Base-by-base conservation (phyloP, 1,139 yeast species). In the Martiniozyma asiatica region DNA sequence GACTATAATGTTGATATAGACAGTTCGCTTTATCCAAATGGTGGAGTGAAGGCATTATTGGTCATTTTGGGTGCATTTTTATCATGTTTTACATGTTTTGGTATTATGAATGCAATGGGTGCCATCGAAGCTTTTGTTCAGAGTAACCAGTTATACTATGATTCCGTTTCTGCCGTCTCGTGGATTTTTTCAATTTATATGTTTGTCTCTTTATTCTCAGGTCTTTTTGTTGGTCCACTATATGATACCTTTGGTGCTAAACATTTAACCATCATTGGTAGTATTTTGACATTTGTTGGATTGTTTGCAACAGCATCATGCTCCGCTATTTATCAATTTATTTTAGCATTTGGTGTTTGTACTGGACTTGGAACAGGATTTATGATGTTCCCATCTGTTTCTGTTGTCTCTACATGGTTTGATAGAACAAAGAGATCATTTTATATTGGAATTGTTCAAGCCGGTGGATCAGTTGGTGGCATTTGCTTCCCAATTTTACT, bases 401-500 rank as follows among this genome's bases (percentile, higher is more conserved):
- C 75, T 0, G 36, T 34, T 8, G 35, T 42, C 11, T 39, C 46
- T 6, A 31, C 41, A 14, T 45, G 47, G 47, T 44, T 42, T 23
- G 27, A 35, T 40, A 53, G 56, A 32, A 51, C 53, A 26, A 62
- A 61, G 37, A 55, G 79, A 32, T 77, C 75, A 0, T 51, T 63
- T 22, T 73, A 71, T 7, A 61, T 70, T 11, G 76, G 80, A 2
- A 38, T 72, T 1, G 74, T 77, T 3, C 68, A 76, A 5, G 57
- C 66, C 42, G 81, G 81, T 21, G 81, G 80, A 1, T 66, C 75
- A 12, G 54, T 73, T 9, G 81, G 80, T 14, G 82, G 81, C 27
- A 56, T 71, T 20, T 47, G 63, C 11, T 68, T 73, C 40, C 79
- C 82, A 1, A 57, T 74, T 25, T 56, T 74, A 57, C 53, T 74